Evolutionary conservation across 257 asterid genomes (phyloP).

Genomic region (Lantana camara): DNA sequence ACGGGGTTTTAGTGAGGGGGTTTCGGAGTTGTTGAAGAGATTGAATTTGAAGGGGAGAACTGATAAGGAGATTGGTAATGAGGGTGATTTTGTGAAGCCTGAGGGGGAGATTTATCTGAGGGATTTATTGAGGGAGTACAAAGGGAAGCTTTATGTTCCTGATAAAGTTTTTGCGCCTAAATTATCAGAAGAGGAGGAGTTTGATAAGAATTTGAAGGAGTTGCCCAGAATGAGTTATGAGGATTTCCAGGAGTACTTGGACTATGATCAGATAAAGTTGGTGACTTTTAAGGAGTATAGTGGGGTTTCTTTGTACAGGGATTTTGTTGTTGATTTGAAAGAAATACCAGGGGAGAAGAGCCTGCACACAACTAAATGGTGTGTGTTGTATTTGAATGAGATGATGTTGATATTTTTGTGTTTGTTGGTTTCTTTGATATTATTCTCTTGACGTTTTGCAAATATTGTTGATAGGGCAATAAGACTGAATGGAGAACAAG

Average conservation of each 20-base stretch:
- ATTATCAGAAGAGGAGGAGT: slow-evolving; percentile 87
- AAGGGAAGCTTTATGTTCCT: slow-evolving; percentile 92
- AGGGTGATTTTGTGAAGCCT: slow-evolving; percentile 34
- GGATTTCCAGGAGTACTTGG: slow-evolving; percentile 68
- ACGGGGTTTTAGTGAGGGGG: slow-evolving; percentile 45
- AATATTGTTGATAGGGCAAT: slow-evolving; percentile 58
- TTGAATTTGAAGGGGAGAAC: slow-evolving; percentile 58
- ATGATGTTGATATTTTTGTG: slow-evolving; percentile 17
- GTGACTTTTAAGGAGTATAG: slow-evolving; percentile 70
- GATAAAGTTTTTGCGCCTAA: slow-evolving; percentile 75
- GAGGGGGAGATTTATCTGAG: slow-evolving; percentile 76
- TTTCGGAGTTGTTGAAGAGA: slow-evolving; percentile 47
- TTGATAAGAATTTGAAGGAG: slow-evolving; percentile 69
- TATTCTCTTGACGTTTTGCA: slow-evolving; percentile 24
- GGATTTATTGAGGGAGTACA: slow-evolving; percentile 90
- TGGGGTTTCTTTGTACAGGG: slow-evolving; percentile 45
- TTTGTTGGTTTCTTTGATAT: slow-evolving; percentile 18
- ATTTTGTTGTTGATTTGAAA: slow-evolving; percentile 85
- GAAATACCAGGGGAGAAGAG: slow-evolving; percentile 83
- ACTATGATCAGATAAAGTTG: slow-evolving; percentile 72
- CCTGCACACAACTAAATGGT: slow-evolving; percentile 92
- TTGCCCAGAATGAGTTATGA: slow-evolving; percentile 71
- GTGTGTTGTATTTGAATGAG: slow-evolving; percentile 34
- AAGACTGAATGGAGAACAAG: slow-evolving; percentile 69
- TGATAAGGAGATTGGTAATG: slow-evolving; percentile 34